phyloP scores from a whole-genome alignment of 2,329 filamentous ascomycete genomes.

The Lasiodiplodia gonubiensis region DNA sequence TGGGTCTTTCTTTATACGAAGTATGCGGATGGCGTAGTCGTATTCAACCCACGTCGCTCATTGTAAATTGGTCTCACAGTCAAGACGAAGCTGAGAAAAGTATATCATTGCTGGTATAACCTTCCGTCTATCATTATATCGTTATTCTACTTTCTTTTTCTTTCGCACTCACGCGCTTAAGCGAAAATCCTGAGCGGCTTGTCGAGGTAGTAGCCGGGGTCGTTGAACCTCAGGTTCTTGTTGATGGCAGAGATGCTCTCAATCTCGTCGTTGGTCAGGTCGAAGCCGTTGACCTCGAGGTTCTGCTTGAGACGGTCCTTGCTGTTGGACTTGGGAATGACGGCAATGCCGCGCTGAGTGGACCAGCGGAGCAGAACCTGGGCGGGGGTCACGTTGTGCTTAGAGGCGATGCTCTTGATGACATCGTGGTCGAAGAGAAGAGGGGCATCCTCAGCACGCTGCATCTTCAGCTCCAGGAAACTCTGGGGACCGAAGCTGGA shows the following conservation, averaged over 20 bases:
- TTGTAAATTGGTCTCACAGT: neutral
- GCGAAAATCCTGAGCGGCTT: conserved; percentile 38
- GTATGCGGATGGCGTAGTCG: no score
- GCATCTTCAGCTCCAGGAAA: conserved; percentile 74
- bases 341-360: conserved; percentile 76
- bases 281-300: conserved; percentile 41
- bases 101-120: conserved; percentile 13
- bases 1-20: neutral
- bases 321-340: conserved; percentile 72
- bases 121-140: conserved; percentile 25
- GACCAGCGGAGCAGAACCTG: conserved; percentile 88
- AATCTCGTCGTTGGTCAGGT: conserved; percentile 40
- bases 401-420: conserved; percentile 69
- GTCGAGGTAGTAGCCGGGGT: conserved; percentile 38
- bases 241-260: conserved; percentile 44
- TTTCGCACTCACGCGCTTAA: conserved; percentile 25
- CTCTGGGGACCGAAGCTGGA: conserved; percentile 80
- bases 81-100: neutral
- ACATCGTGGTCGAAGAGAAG: conserved; percentile 73
- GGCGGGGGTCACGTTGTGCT: conserved; percentile 73
- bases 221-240: conserved; percentile 42
- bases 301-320: conserved; percentile 41
- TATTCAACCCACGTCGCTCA: neutral
- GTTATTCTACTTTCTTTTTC: conserved; percentile 23
- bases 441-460: conserved; percentile 67